phyloP scores from a whole-genome alignment of 805 yeast genomes.

The Helenozyma baotianmanensis region DNA sequence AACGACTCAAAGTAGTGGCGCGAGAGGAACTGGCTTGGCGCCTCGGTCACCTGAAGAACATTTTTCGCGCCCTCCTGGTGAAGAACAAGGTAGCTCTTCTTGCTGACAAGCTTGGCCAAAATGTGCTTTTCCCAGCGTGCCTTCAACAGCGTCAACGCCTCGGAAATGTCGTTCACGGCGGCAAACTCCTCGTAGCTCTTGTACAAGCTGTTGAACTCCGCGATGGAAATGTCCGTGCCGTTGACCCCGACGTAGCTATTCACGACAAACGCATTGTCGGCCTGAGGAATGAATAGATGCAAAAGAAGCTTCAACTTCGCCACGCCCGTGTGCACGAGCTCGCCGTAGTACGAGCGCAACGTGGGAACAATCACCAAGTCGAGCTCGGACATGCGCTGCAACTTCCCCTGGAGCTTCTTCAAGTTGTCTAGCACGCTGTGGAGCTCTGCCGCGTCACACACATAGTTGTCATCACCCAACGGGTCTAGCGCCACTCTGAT shows the following conservation, averaged over 20 bases:
- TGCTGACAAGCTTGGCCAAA: slow-evolving; percentile 11
- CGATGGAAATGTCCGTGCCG: slow-evolving; percentile 1
- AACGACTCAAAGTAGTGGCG: slow-evolving; percentile 20
- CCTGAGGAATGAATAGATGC: slow-evolving; percentile 5
- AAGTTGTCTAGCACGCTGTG: slow-evolving; percentile 16
- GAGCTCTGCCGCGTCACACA: slow-evolving; percentile 16
- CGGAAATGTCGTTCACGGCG: slow-evolving; percentile 5
- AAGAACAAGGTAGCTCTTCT: slow-evolving; percentile 3
- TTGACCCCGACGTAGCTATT: not conserved
- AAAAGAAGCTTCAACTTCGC: slow-evolving; percentile 4
- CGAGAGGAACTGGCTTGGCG: slow-evolving; percentile 1
- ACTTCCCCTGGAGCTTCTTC: slow-evolving; percentile 14
- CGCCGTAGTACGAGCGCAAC: slow-evolving; percentile 4
- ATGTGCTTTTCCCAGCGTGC: slow-evolving; percentile 10
- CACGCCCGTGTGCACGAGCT: slow-evolving; percentile 1
- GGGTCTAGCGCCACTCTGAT: slow-evolving; percentile 15
- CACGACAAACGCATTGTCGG: slow-evolving; percentile 1
- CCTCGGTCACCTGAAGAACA: not conserved
- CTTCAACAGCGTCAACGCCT: slow-evolving; percentile 3
- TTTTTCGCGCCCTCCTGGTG: slow-evolving; percentile 1
- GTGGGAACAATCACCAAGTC: slow-evolving; percentile 6
- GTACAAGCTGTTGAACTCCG: slow-evolving; percentile 3
- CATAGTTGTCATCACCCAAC: slow-evolving; percentile 2
- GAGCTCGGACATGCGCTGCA: slow-evolving; percentile 10
- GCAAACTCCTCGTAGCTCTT: slow-evolving; percentile 8